Base-by-base conservation (phyloP, 345 rosid genomes). In the Rubroshorea leprosula region DNA sequence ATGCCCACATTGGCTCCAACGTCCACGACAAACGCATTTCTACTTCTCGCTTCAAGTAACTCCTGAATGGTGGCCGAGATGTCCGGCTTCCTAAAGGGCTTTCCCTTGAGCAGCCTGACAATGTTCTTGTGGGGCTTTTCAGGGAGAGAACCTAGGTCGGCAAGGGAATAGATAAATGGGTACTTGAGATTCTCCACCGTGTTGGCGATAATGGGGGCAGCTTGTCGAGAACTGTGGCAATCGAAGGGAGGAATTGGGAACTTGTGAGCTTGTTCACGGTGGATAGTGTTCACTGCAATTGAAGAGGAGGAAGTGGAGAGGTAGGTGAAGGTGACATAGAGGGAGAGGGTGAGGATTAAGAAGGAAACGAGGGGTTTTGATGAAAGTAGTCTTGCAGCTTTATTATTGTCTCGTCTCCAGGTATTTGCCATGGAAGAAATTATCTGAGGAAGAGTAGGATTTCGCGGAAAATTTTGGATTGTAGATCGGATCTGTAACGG, bases 1-100 rank as follows among this genome's bases (percentile, higher is more conserved):
- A 93, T 89, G 3, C 99, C 99, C 6, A 93, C 96, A 72, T 93
- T 93, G 45, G 99, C 97, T 3, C 99, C 99, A 2, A 93, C 97
- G 74, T 93, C 99, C 46, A 93, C 76, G 17, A 93, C 80, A 45
- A 80, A 39, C 49, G 94, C 96, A 51, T 77, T 63, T 62, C 68
- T 72, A 39, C 76, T 79, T 48, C 57, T 65, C 7, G 47, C 70
- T 70, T 82, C 94, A 55, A 93, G 54, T 11, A 89, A 55, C 53
- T 74, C 84, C 71, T 93, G 99, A 54, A 93, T 73, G 16, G 97
- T 89, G 1, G 71, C 82, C 5, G 99, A 89, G 43, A 93, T 93
- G 68, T 89, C 96, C 31, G 99, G 97, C 69, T 71, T 85, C 60
- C 97, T 69, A 57, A 93, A 93, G 21, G 86, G 78, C 79, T 93